These are phyloP conservation scores for Crucihimalaya himalaica DNA, from an alignment of 345 rosid species.

Conservation along the genomic window DNA sequence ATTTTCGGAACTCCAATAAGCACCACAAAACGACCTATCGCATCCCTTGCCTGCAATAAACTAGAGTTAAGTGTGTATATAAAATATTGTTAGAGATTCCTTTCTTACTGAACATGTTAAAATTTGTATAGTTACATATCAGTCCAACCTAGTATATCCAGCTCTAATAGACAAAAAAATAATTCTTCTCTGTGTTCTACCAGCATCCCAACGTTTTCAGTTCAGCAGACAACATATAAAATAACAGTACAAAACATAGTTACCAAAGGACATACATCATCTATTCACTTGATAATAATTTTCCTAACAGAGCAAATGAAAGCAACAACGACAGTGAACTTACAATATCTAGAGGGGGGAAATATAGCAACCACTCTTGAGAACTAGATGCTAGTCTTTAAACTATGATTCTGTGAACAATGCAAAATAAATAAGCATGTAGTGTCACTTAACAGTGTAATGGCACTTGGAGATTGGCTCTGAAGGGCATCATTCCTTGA, in stretches of 20 bases:
- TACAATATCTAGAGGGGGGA: not conserved
- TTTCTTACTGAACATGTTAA: not conserved
- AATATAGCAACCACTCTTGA: not conserved
- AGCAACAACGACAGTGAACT: not conserved
- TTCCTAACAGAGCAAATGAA: not conserved
- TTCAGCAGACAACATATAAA: not conserved
- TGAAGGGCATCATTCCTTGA: constrained; percentile 85
- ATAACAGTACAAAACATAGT: not conserved
- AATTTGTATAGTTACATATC: not conserved
- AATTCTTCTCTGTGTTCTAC: not conserved
- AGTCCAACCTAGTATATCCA: not conserved
- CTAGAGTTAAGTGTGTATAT: not conserved
- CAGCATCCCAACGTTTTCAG: not conserved
- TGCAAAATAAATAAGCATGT: not conserved
- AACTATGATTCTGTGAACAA: not conserved
- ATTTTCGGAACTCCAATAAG: constrained; percentile 73
- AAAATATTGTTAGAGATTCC: not conserved
- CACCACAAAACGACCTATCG: constrained; percentile 82
- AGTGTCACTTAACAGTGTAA: constrained; percentile 74
- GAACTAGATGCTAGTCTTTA: constrained; percentile 9
- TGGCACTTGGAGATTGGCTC: constrained; percentile 60
- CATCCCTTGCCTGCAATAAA: constrained; percentile 78
- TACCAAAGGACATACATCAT: not conserved
- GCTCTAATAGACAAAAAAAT: not conserved
- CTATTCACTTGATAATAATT: not conserved